Percentiles rank a stretch among this genome's conserved stretches.
Evolutionary conservation across 257 asterid genomes (phyloP).

Genomic region (Plantago elongata): DNA sequence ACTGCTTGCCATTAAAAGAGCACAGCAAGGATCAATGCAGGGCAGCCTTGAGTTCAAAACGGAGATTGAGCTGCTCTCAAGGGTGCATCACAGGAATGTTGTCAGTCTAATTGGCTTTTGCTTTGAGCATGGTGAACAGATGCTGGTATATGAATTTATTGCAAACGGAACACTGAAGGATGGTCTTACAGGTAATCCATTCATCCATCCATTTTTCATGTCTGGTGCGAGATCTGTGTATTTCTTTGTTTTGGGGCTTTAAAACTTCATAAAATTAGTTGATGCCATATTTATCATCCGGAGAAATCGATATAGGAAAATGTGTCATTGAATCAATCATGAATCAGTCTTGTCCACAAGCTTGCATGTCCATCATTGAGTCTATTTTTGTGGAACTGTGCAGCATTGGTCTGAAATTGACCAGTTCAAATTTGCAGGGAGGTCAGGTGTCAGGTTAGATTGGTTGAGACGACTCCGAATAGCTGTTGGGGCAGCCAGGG

Average conservation of each 20-base stretch:
- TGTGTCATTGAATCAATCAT: too few species aligned
- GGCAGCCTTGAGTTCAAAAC: slow-evolving; percentile 82
- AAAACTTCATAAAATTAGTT: too few species aligned
- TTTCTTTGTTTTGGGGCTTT: too few species aligned
- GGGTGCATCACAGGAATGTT: slow-evolving; percentile 91
- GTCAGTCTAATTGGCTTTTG: slow-evolving; percentile 77
- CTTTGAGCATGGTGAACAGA: slow-evolving; percentile 74
- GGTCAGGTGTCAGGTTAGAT: slow-evolving; percentile 69
- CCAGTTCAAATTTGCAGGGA: slow-evolving; percentile 38
- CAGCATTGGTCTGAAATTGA: background rate
- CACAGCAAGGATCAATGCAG: slow-evolving; percentile 70
- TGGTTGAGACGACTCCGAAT: slow-evolving; percentile 79
- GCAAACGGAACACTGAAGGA: slow-evolving; percentile 82
- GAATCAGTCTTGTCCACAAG: too few species aligned
- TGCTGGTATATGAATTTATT: slow-evolving; percentile 72
- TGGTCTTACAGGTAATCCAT: slow-evolving; percentile 62
- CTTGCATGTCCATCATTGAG: too few species aligned
- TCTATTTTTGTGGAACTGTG: background rate
- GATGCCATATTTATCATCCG: background rate
- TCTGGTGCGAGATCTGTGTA: background rate
- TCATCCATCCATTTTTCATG: background rate
- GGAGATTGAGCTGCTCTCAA: slow-evolving; percentile 93
- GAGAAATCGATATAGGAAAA: background rate
- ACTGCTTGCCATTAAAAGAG: slow-evolving; percentile 75
- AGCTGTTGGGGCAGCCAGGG: slow-evolving; percentile 81